phyloP scores from a whole-genome alignment of 2,329 filamentous ascomycete species.

The Penicillium psychrosexuale region DNA sequence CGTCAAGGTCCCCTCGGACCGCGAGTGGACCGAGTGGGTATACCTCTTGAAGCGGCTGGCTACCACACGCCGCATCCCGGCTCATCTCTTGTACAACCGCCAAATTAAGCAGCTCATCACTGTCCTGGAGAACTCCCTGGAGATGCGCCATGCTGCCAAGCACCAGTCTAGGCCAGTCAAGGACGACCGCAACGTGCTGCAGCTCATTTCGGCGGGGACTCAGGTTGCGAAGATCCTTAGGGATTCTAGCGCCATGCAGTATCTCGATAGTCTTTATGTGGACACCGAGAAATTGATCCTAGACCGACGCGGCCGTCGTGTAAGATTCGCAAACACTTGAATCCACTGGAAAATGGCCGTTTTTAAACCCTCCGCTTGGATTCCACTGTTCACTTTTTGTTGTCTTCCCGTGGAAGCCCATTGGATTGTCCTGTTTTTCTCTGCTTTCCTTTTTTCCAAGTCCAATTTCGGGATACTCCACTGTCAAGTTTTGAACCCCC shows the following conservation, averaged over 20 bases:
- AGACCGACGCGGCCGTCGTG: constrained; percentile 51
- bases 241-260: constrained; percentile 79
- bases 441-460: background rate
- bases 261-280: constrained; percentile 76
- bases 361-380: constrained; percentile 2
- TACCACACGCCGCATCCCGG: constrained; percentile 80
- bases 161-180: constrained; percentile 79
- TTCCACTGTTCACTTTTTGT: background rate
- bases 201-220: constrained; percentile 80
- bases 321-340: constrained; percentile 36
- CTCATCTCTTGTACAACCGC: constrained; percentile 78
- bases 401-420: constrained; percentile 1
- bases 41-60: constrained; percentile 81
- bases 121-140: constrained; percentile 80
- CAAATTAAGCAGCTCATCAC: constrained; percentile 91
- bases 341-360: constrained; percentile 7
- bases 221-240: constrained; percentile 86
- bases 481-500: background rate
- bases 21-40: constrained; percentile 91
- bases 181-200: constrained; percentile 83
- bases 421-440: constrained; percentile 2
- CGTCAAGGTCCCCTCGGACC: constrained; percentile 69
- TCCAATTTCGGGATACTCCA: background rate
- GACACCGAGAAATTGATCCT: constrained; percentile 76
- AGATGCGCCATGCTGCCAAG: constrained; percentile 82